These are phyloP conservation scores for Besnoitia besnoiti DNA, from an alignment of 169 alveolate species.

Conservation along the genomic window DNA sequence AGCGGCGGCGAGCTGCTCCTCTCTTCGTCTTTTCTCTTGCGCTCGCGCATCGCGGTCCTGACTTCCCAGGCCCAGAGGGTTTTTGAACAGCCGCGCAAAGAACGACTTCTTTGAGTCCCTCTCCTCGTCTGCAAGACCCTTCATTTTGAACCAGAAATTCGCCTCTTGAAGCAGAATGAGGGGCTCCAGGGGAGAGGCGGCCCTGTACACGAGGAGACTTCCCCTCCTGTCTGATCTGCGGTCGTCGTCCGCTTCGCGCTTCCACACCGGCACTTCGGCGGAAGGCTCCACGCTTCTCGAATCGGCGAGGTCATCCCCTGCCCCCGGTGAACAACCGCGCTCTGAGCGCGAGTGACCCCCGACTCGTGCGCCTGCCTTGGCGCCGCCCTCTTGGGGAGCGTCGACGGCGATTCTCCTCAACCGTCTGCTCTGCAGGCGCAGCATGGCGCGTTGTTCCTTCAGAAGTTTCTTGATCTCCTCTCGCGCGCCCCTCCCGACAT, in stretches of 20 bases:
- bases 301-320: background rate
- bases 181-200: background rate
- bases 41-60: background rate
- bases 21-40: background rate
- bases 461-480: background rate
- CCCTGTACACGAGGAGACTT: background rate
- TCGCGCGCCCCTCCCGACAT: background rate
- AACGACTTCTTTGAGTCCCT: background rate
- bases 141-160: slow-evolving; percentile 5
- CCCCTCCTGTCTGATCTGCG: background rate
- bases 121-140: background rate
- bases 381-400: background rate
- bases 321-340: background rate
- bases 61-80: background rate
- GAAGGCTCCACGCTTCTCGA: background rate
- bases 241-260: background rate
- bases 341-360: background rate
- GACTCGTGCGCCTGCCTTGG: background rate
- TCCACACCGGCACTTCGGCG: background rate
- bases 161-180: slow-evolving; percentile 4
- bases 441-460: background rate
- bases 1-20: background rate
- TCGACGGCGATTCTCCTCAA: background rate
- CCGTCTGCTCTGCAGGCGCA: slow-evolving; percentile 4
- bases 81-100: background rate